These are phyloP conservation scores for Caloboletus inedulis DNA, from an alignment of 1,284 basidiomycete species.

Conservation along the genomic window DNA sequence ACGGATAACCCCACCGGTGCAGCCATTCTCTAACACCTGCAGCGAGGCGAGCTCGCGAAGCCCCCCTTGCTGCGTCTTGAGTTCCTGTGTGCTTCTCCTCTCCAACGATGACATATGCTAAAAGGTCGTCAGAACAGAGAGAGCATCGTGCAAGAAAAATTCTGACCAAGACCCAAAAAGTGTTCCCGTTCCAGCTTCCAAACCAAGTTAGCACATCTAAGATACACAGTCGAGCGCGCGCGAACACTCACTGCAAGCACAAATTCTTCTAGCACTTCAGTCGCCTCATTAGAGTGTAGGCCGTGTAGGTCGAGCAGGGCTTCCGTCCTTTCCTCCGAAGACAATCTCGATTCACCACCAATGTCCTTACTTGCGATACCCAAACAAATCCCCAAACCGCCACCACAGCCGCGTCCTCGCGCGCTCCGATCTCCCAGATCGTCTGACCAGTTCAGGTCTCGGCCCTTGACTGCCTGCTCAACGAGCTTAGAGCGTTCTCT, in stretches of 20 bases:
- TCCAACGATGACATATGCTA: conserved; percentile 88
- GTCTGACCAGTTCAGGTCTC: conserved; percentile 76
- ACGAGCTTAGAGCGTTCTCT: conserved; percentile 74
- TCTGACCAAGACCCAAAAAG: conserved; percentile 78
- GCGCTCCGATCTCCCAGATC: conserved; percentile 76
- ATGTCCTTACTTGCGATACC: conserved; percentile 69
- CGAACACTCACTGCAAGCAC: conserved; percentile 68
- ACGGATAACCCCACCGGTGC: conserved; percentile 93
- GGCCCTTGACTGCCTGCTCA: conserved; percentile 68
- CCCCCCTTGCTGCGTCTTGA: conserved; percentile 76
- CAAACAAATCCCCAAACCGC: conserved; percentile 78
- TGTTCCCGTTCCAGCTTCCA: conserved; percentile 78
- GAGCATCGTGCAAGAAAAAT: neutral
- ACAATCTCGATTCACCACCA: conserved; percentile 54
- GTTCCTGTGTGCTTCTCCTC: conserved; percentile 94
- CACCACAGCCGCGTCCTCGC: conserved; percentile 77
- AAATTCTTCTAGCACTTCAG: conserved; percentile 89
- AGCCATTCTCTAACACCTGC: conserved; percentile 87
- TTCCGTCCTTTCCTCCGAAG: conserved; percentile 82
- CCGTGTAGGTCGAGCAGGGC: conserved; percentile 81
- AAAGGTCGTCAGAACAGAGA: conserved; percentile 13
- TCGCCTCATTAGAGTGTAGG: conserved; percentile 87
- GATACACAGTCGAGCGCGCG: neutral
- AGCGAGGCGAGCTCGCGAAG: conserved; percentile 78
- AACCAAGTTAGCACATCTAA: conserved; percentile 7